Base-by-base conservation (phyloP, 2,329 filamentous ascomycete species). In the Coniosporium tulheliwenetii region DNA sequence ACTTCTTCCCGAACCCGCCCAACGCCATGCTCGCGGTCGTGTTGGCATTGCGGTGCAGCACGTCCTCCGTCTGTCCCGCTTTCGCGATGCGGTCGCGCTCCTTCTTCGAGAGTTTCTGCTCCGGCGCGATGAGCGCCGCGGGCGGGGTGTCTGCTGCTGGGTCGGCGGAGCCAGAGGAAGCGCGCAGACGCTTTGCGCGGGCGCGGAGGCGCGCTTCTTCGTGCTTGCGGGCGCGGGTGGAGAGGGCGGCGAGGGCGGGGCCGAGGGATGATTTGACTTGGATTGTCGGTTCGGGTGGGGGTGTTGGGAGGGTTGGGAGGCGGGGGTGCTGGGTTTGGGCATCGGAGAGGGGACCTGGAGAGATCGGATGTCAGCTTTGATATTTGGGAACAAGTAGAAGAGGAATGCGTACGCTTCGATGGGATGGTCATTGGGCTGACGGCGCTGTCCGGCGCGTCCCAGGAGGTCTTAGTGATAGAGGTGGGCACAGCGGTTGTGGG, bases 91-190 rank as follows among this genome's bases (percentile, higher is more conserved):
- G 81, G 59, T 80, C 85, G 55, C 81, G 70, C 57, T 94, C 86
- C 63, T 95, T 95, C 69, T 95, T 95, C 4, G 81, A 82, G 39
- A 84, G 70, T 3, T 77, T 70, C 58, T 86, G 89, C 48, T 65
- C 74, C 69, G 19, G 72, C 52, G 47, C 76, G 67, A 12, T 62
- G 58, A 39, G 64, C 61, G 35, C 61, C 57, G 44, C 59, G 61
- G 38, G 69, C 63, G 43, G 32, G 12, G 32, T 35, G 5, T 35
- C 32, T 15, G 32, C 12, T 15, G 32, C 32, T 26, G 19, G 19
- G 32, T 73, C 74, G 14, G 67, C 57, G 44, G 71, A 70, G 2
- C 72, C 75, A 41, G 56, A 61, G 2, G 62, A 58, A 40, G 72
- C 74, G 39, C 12, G 12, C 12, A 66, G 63, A 36, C 80, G 75